phyloP scores from a whole-genome alignment of 2,329 filamentous ascomycete species.

The Elsinoe perseae region DNA sequence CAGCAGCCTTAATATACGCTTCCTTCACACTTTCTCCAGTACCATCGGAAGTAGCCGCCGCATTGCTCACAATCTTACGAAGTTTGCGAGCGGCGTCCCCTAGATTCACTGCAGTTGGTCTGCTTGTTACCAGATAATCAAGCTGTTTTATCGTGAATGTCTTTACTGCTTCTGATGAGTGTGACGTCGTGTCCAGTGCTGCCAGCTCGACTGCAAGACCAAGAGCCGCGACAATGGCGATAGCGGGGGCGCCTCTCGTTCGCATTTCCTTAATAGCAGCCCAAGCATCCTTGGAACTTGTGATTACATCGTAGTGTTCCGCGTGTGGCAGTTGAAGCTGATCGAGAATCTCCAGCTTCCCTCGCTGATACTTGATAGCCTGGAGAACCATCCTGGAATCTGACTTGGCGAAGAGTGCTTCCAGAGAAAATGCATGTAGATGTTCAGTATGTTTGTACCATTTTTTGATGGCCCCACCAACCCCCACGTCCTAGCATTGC shows the following conservation, averaged over 20 bases:
- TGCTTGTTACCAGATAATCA: slow-evolving; percentile 78
- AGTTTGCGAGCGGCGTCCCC: slow-evolving; percentile 81
- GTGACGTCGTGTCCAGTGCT: slow-evolving; percentile 34
- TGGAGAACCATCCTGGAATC: slow-evolving; percentile 51
- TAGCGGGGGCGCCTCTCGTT: slow-evolving; percentile 76
- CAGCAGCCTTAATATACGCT: slow-evolving; percentile 70
- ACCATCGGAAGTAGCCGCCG: slow-evolving; percentile 35
- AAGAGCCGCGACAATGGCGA: slow-evolving; percentile 93
- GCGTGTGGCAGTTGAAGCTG: slow-evolving; percentile 76
- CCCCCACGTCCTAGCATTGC: neutral
- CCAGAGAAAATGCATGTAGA: no score
- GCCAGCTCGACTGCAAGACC: slow-evolving; percentile 75
- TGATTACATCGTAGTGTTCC: slow-evolving; percentile 67
- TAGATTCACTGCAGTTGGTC: slow-evolving; percentile 91
- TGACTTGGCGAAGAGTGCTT: no score
- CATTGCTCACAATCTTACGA: slow-evolving; percentile 53
- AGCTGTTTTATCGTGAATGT: slow-evolving; percentile 67
- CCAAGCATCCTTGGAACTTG: slow-evolving; percentile 66
- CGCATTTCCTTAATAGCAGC: slow-evolving; percentile 79
- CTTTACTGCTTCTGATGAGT: slow-evolving; percentile 53
- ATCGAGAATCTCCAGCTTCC: slow-evolving; percentile 68
- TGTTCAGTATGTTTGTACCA: neutral
- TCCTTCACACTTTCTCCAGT: slow-evolving; percentile 51
- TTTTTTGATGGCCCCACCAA: slow-evolving; percentile 4
- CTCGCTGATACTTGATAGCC: slow-evolving; percentile 68